These are phyloP conservation scores for Mentha longifolia DNA, from an alignment of 257 asterid genomes.

Conservation along the genomic window DNA sequence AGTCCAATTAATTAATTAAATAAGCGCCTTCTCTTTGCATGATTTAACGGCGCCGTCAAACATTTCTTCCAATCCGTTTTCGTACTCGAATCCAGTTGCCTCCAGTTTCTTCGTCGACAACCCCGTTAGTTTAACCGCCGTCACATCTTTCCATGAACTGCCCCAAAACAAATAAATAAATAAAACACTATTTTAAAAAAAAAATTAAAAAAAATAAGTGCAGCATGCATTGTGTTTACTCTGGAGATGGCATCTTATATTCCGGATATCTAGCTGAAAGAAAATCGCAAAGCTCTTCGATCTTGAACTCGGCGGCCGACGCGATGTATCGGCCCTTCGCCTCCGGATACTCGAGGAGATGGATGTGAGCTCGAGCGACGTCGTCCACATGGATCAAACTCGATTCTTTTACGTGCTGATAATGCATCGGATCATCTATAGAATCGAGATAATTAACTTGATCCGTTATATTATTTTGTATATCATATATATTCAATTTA, in stretches of 20 bases:
- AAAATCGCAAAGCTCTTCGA: constrained; percentile 38
- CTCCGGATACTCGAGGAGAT: constrained; percentile 47
- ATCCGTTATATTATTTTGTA: no score
- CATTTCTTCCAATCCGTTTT: constrained; percentile 62
- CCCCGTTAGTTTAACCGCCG: constrained; percentile 40
- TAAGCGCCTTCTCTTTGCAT: constrained; percentile 49
- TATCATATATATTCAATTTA: no score
- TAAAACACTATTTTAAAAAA: background rate
- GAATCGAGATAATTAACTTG: background rate
- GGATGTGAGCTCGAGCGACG: constrained; percentile 63
- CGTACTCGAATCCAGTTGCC: constrained; percentile 53
- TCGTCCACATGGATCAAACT: constrained; percentile 60
- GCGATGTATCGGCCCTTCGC: constrained; percentile 64
- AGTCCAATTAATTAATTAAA: constrained; percentile 15
- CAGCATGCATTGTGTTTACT: constrained; percentile 34
- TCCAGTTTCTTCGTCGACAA: constrained; percentile 51
- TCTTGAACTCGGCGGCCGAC: constrained; percentile 41
- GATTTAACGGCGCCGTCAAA: constrained; percentile 56
- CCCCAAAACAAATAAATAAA: background rate
- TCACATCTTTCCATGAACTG: constrained; percentile 47
- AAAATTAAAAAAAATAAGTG: no score
- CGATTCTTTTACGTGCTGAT: constrained; percentile 9
- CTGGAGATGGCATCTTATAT: constrained; percentile 49
- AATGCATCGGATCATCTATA: constrained; percentile 38
- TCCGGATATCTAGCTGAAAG: constrained; percentile 50